These are phyloP conservation scores for Aspergillus pseudoterreus DNA, from an alignment of 2,329 filamentous ascomycete species.

Conservation along the genomic window DNA sequence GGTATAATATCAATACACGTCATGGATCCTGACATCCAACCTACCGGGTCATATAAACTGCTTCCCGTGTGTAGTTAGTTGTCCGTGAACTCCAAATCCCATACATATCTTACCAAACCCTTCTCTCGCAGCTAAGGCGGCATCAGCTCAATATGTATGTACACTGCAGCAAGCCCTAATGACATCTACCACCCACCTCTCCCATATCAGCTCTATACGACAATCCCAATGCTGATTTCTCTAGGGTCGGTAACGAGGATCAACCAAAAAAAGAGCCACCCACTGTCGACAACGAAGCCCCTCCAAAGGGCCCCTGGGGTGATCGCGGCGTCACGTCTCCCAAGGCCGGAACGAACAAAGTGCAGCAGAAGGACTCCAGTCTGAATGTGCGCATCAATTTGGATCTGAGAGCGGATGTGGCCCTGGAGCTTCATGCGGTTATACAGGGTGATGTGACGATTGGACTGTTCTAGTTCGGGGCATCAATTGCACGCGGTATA, in stretches of 20 bases:
- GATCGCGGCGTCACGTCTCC: slow-evolving; percentile 2
- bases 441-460: slow-evolving; percentile 6
- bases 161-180: too few species aligned
- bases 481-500: too few species aligned
- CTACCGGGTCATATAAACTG: too few species aligned
- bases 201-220: too few species aligned
- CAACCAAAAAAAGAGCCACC: neutral
- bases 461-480: slow-evolving; percentile 1
- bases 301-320: slow-evolving; percentile 3
- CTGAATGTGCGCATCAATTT: slow-evolving; percentile 5
- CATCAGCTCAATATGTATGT: too few species aligned
- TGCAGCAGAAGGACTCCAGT: neutral
- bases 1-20: too few species aligned
- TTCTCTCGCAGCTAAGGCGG: too few species aligned
- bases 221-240: neutral
- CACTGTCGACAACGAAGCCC: neutral
- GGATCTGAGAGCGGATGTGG: slow-evolving; percentile 6
- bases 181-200: too few species aligned
- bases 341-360: neutral
- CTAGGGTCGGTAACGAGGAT: neutral
- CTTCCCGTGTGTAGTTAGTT: too few species aligned
- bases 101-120: too few species aligned
- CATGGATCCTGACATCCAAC: too few species aligned
- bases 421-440: slow-evolving; percentile 6
- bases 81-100: too few species aligned